A percentile compares a stretch with the other conserved stretches of the same genome.
Conservation (phyloP, 768 basidiomycete genomes). For the Tubosaeta sp. region DNA sequence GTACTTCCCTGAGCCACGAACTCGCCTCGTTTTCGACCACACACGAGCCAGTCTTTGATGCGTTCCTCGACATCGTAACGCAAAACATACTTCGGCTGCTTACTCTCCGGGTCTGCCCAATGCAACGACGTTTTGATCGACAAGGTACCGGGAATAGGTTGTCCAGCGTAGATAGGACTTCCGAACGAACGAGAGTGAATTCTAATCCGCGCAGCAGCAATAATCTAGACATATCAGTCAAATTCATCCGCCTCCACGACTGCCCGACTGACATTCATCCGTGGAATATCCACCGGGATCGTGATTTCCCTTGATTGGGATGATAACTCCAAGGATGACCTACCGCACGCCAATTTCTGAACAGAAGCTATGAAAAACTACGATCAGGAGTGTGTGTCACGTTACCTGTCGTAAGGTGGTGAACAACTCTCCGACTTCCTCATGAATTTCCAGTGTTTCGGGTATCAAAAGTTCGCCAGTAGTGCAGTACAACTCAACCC, state of each 20-base stretch:
- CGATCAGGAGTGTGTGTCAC: slow-evolving; percentile 13
- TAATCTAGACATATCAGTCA: slow-evolving; percentile 45
- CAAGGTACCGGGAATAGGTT: slow-evolving; percentile 70
- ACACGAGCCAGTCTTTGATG: slow-evolving; percentile 83
- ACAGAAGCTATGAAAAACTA: slow-evolving; percentile 26
- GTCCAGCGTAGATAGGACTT: slow-evolving; percentile 72
- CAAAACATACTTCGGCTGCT: slow-evolving; percentile 48
- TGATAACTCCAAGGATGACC: slow-evolving; percentile 32
- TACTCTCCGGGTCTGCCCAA: slow-evolving; percentile 56
- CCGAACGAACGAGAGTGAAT: slow-evolving; percentile 44
- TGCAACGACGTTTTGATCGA: slow-evolving; percentile 70
- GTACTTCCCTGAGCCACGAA: slow-evolving; percentile 64
- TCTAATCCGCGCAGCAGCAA: slow-evolving; percentile 54
- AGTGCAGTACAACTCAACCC: slow-evolving; percentile 67
- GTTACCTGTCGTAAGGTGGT: slow-evolving; percentile 31
- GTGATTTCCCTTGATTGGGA: slow-evolving; percentile 66
- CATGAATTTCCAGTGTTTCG: slow-evolving; percentile 26
- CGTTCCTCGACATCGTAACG: slow-evolving; percentile 81
- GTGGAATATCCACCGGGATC: slow-evolving; percentile 84
- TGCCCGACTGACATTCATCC: slow-evolving; percentile 59
- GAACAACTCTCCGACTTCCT: slow-evolving; percentile 24
- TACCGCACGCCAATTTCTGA: slow-evolving; percentile 38
- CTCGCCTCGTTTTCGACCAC: slow-evolving; percentile 83
- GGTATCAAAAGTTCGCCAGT: slow-evolving; percentile 70
- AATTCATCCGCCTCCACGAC: neutral